Evolutionary conservation across 257 asterid species (phyloP), one percentile per base, ranked within the genome.

Genomic region (Petrea volubilis): DNA sequence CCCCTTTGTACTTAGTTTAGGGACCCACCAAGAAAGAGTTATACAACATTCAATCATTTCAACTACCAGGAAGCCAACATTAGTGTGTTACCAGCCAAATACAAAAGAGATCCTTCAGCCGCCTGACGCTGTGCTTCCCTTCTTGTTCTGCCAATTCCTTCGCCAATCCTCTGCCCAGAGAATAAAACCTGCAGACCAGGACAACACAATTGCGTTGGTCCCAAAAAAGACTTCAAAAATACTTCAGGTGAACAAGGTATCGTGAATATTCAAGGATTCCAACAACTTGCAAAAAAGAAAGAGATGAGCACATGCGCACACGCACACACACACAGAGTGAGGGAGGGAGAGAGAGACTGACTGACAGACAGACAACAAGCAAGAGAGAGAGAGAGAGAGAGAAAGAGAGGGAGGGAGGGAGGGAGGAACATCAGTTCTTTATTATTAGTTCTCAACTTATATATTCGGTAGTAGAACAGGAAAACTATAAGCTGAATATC

Each of bases 121-220:
- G 99, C 98, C 74, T 63, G 82, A 71, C 74, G 79, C 31, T 83
- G 96, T 28, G 99, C 98, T 85, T 90, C 97, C 82, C 90, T 90
- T 82, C 97, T 92, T 59, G 99, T 92, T 81, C 81, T 84, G 73
- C 99, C 99, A 67, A 71, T 44, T 76, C 92, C 98, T 79, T 90
- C 86, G 28, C 98, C 96, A 77, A 92, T 75, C 82, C 83, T 95
- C 72, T 87, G 92, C 64, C 99, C 99, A 1, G 94, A 95, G 80
- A 95, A 95, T 74, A 68, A 71, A 74, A 88, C 97, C 99, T 95
- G 75, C 76, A 86, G 66, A 72, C 60, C 69, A 68, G 66, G 33
- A 59, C 57, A 66, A 61, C 47, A 65, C 44, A 56, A 62, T 7
- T 58, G 67, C 65, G 75, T 51, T 59, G 23, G 63, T 55, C 41